Evolutionary conservation across 2,329 filamentous ascomycete species (phyloP).

Genomic region (Lachnellula arida): DNA sequence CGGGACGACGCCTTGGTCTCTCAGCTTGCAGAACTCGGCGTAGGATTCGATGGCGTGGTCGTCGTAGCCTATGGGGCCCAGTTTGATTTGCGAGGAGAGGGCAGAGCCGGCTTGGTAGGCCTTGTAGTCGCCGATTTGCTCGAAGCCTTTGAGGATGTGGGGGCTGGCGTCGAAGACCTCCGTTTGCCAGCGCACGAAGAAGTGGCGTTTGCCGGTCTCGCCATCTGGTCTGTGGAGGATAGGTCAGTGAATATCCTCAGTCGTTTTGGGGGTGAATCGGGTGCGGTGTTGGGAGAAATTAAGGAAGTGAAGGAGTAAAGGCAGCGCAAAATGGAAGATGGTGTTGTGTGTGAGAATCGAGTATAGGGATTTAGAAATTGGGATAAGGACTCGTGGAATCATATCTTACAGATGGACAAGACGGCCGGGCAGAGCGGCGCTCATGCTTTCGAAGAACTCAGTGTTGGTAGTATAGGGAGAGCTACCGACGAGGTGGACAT

Average conservation of each 20-base stretch:
- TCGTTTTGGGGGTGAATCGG: too few species aligned
- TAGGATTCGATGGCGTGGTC: constrained; percentile 29
- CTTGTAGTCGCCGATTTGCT: not conserved
- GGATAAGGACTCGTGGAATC: too few species aligned
- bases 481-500: constrained; percentile 34
- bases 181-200: constrained; percentile 34
- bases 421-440: constrained; percentile 30
- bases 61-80: constrained; percentile 24
- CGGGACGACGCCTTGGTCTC: constrained; percentile 23
- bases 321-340: too few species aligned
- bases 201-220: constrained; percentile 34
- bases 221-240: constrained; percentile 38
- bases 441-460: constrained; percentile 32
- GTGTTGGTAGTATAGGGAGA: constrained; percentile 33
- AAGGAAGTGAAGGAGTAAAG: too few species aligned
- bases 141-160: constrained; percentile 3
- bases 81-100: not conserved
- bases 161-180: constrained; percentile 26
- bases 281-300: too few species aligned
- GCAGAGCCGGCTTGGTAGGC: not conserved
- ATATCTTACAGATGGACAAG: too few species aligned
- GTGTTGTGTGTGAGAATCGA: too few species aligned
- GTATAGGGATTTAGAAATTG: too few species aligned
- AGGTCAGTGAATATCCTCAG: too few species aligned
- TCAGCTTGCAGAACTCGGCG: constrained; percentile 21